Evolutionary conservation across 352 stramenopile species (phyloP).

Genomic region (Globisporangium orthogonon): DNA sequence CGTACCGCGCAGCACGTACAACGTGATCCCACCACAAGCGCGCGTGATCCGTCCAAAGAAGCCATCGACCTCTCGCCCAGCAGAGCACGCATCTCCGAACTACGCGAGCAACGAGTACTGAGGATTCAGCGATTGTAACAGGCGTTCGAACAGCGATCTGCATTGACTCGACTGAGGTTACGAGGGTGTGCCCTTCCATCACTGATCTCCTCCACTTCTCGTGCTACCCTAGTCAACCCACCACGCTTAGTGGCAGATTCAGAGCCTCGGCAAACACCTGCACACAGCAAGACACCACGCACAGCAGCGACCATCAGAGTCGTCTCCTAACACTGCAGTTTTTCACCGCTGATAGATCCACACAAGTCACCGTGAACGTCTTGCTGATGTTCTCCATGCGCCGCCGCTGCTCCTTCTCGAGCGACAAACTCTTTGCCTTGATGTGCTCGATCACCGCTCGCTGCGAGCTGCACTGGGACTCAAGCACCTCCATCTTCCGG

Average conservation of each 20-base stretch:
- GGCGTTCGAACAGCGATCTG: neutral
- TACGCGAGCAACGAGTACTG: neutral
- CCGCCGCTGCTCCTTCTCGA: conserved; percentile 65
- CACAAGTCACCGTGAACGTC: conserved; percentile 56
- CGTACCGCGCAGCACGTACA: conserved; percentile 40
- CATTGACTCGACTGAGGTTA: neutral
- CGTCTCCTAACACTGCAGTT: neutral
- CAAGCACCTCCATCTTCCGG: conserved; percentile 59
- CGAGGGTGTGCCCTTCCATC: neutral
- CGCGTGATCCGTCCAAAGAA: conserved; percentile 71
- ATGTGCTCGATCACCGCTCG: conserved; percentile 38
- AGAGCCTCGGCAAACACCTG: conserved; percentile 69
- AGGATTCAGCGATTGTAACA: neutral
- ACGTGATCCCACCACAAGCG: conserved; percentile 71
- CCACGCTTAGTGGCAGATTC: conserved; percentile 39
- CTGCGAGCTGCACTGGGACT: conserved; percentile 31
- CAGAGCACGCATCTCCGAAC: conserved; percentile 9
- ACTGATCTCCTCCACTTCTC: neutral
- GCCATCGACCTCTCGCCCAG: conserved; percentile 28
- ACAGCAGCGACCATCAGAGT: neutral
- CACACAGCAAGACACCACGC: neutral
- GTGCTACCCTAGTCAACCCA: conserved; percentile 17
- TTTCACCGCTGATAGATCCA: no score
- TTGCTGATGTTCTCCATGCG: conserved; percentile 75
- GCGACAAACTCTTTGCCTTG: conserved; percentile 31